Percentiles rank a stretch among this genome's conserved stretches.
Conservation (phyloP, 2,329 filamentous ascomycete species). For the Colletotrichum sansevieriae region DNA sequence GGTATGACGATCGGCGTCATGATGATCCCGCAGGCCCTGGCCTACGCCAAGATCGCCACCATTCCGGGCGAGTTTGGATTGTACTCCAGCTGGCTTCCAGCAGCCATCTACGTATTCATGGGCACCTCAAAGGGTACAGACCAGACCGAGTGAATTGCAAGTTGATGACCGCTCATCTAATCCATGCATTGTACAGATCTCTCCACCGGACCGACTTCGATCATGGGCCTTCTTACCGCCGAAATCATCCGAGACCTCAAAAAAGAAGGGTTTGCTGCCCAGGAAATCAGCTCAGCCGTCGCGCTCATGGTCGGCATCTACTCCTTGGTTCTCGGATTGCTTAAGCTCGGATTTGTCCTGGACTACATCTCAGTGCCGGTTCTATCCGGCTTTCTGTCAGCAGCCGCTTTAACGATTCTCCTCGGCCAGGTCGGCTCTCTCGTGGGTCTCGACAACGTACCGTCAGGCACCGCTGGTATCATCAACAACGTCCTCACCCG, state of each 20-base stretch:
- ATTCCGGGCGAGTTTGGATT: slow-evolving; percentile 72
- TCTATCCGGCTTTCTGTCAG: slow-evolving; percentile 74
- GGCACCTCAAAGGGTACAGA: slow-evolving; percentile 70
- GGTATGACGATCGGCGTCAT: slow-evolving; percentile 72
- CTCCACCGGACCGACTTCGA: slow-evolving; percentile 73
- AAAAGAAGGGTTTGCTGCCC: slow-evolving; percentile 62
- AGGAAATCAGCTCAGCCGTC: slow-evolving; percentile 71
- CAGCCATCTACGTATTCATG: slow-evolving; percentile 69
- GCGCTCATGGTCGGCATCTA: slow-evolving; percentile 75
- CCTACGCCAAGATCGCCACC: slow-evolving; percentile 72
- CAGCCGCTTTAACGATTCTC: slow-evolving; percentile 74
- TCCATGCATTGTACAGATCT: slow-evolving; percentile 59
- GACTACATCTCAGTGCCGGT: slow-evolving; percentile 76
- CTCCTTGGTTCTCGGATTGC: slow-evolving; percentile 68
- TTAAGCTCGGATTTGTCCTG: slow-evolving; percentile 74
- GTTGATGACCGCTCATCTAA: neutral
- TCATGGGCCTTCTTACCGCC: slow-evolving; percentile 73
- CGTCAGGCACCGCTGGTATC: slow-evolving; percentile 66
- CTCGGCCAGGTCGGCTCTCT: slow-evolving; percentile 74
- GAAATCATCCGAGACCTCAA: slow-evolving; percentile 68
- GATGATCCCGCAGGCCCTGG: slow-evolving; percentile 72
- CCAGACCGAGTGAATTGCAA: fast-evolving
- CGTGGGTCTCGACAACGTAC: slow-evolving; percentile 65
- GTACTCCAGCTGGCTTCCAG: slow-evolving; percentile 71
- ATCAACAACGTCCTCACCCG: slow-evolving; percentile 70